Base-by-base conservation (phyloP, 176 grass and related monocot genomes). In the Avena sativa region DNA sequence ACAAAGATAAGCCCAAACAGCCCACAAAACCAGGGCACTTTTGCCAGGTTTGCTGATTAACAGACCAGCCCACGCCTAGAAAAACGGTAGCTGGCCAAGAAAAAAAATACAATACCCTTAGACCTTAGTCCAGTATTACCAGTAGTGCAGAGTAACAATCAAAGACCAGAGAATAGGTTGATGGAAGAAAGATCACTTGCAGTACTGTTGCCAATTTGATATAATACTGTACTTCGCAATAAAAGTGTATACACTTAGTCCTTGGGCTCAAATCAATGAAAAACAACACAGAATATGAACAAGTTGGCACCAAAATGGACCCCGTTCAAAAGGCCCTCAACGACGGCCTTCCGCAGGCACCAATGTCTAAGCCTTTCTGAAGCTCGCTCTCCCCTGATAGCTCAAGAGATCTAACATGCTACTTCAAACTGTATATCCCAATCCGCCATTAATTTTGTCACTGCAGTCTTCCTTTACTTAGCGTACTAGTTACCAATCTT, bases 271-370 rank as follows among this genome's bases (percentile, higher is more conserved):
- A 85, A 63, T 44, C 52, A 69, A 87, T 44, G 19, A 64, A 71
- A 81, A 81, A 81, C 51, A 69, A 74, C 60, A 64, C 81, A 88
- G 80, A 76, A 84, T 91, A 91, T 88, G 71, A 78, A 88, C 90
- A 91, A 81, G 34, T 78, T 82, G 82, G 69, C 82, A 77, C 81
- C 77, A 63, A 82, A 88, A 82, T 71, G 5, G 69, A 34, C 43
- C 14, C 38, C 38, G 60, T 52, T 81, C 60, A 36, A 28, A 86
- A 82, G 83, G 51, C 62, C 4, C 38, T 59, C 9, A 21, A 13
- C 6, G 59, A 21, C 74, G 50, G 60, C 76, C 70, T 76, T 26
- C 62, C 28, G 8, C 81, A 77, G 28, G 59, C 59, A 67, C 61
- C 79, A 88, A 81, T 30, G 81, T 76, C 70, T 21, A 1, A 61